Evolutionary conservation across 371 early-diverging fungal species (phyloP).

Genomic region (Mucor indicus): DNA sequence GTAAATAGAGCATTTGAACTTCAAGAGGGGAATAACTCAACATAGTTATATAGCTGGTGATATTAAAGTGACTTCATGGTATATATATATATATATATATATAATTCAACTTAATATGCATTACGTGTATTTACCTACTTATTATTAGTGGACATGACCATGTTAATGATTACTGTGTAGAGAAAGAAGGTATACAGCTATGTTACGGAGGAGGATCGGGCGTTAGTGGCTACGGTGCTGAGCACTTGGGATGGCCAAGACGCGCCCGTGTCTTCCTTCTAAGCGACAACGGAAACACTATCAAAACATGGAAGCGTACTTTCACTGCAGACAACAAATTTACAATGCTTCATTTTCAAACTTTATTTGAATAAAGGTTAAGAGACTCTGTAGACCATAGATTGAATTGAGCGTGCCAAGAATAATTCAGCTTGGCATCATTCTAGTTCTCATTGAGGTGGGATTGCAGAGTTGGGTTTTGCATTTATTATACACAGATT

Average conservation of each 20-base stretch:
- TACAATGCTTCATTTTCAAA: conserved; percentile 44
- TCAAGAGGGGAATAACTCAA: not conserved
- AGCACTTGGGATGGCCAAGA: conserved; percentile 41
- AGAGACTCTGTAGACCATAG: no score
- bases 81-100: not conserved
- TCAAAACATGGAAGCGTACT: conserved; percentile 50
- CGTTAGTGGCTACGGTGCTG: conserved; percentile 51
- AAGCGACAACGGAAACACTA: conserved; percentile 28
- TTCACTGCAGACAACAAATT: conserved; percentile 35
- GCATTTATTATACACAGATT: no score
- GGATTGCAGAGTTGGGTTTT: no score
- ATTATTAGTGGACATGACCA: conserved; percentile 47
- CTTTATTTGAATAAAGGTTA: no score
- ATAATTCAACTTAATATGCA: no score
- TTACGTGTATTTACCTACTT: not conserved
- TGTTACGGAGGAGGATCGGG: conserved; percentile 56
- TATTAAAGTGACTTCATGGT: conserved; percentile 30
- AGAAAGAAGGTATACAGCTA: conserved; percentile 39
- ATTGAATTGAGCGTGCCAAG: no score
- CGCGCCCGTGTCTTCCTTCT: conserved; percentile 48
- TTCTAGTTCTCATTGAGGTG: no score
- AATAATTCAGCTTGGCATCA: no score
- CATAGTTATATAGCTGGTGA: conserved; percentile 15
- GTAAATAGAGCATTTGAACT: conserved; percentile 5
- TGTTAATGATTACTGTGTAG: conserved; percentile 52